Evolutionary conservation across 2,329 filamentous ascomycete genomes (phyloP), one percentile per base, ranked within the genome.

Genomic region (Verticillium alfalfae): DNA sequence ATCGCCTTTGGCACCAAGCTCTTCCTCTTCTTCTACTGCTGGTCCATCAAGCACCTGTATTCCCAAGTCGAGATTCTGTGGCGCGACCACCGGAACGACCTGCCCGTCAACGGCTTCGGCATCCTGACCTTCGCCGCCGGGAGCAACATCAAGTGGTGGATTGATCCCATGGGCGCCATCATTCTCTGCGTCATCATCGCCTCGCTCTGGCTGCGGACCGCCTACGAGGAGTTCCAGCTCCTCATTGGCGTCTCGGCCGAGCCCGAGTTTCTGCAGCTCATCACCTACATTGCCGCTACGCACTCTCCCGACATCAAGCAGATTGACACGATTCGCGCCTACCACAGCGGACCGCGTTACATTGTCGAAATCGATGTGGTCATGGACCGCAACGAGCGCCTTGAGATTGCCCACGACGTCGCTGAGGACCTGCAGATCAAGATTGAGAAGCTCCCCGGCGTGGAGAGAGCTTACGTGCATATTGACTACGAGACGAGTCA

Each of bases 401-500:
- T 99, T 16, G 82, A 85, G 65, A 88, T 88, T 59, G 95, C 93
- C 0, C 95, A 99, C 74, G 95, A 99, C 71, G 86, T 97, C 13
- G 94, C 95, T 0, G 95, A 99, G 76, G 93, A 90, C 69, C 81
- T 99, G 69, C 95, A 99, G 81, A 90, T 90, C 65, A 98, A 98
- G 79, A 81, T 98, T 2, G 95, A 99, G 82, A 91, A 88, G 61
- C 76, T 99, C 65, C 94, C 95, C 0, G 89, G 97, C 72, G 88
- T 98, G 10, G 95, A 98, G 82, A 81, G 95, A 63, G 93, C 93
- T 0, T 98, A 97, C 72, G 95, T 98, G 22, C 95, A 99, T 74
- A 93, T 97, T 18, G 95, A 99, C 75, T 98, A 96, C 69, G 95
- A 98, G 79, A 97, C 93, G 4, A 93, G 90, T 18, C 95, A 98